Base-by-base conservation (phyloP, 805 yeast genomes). In the Teunomyces atbi region DNA sequence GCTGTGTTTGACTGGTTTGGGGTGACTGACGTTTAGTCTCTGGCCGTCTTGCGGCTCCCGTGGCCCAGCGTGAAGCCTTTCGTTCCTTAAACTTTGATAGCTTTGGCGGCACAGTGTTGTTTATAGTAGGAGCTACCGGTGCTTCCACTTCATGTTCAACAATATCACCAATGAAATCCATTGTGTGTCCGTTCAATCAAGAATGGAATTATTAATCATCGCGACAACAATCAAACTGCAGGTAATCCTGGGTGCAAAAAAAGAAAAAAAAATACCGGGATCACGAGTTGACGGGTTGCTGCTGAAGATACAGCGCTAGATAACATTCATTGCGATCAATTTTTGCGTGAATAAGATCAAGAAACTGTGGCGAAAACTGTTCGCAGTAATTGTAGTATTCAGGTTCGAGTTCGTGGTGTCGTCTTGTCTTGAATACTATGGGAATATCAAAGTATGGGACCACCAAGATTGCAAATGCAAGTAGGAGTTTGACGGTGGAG, bases 101-200 rank as follows among this genome's bases (percentile, higher is more conserved):
- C n/a, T 50, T 49, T 0, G 78, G 78, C 46, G 69, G 72, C 7
- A 76, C 77, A 11, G 45, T 44, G 2, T 55, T 39, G 6, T 57
- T 51, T 1, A 54, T 53, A 13, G 56, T 60, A 2, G 74, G 73
- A 1, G 67, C 60, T n/a, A 55, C 56, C 1, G 76, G 73, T 6
- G 62, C 59, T 6, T 53, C 59, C 0, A 66, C 64, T 41, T 81
- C 81, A 47, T 74, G 83, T 55, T 86, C 94, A 6, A 84, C 81
- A 26, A 86, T 84, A 52, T 86, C 92, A 7, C 88, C 86, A 21
- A 86, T 64, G 48, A 84, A 70, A 61, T 84, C 85, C 91, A 85
- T 85, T 39, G 34, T 32, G 16, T 19, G 27, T 23, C 13, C 19
- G 11, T 11, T 12, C 5, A 33, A 19, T 29, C 13, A 11, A 18